Evolutionary conservation across 2,329 filamentous ascomycete genomes (phyloP).

Genomic region (Fusarium haematococcum): DNA sequence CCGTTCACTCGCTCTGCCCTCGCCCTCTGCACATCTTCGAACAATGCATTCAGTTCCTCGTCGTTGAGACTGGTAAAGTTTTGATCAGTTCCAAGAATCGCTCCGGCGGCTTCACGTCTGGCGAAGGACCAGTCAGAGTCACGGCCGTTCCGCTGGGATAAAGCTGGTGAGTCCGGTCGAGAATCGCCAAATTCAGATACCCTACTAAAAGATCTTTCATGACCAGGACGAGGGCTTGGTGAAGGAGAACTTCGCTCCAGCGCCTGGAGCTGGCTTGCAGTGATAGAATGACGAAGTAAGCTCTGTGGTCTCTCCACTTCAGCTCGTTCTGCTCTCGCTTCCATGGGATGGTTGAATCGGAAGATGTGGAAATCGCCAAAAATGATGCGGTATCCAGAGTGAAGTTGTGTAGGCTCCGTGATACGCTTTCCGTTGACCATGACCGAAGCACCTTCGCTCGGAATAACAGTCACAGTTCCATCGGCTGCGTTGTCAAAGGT

Average conservation of each 20-base stretch:
- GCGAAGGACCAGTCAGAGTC: conserved; percentile 97
- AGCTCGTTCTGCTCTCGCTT: conserved; percentile 91
- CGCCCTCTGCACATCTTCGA: conserved; percentile 92
- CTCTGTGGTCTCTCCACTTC: conserved; percentile 76
- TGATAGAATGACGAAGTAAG: conserved; percentile 84
- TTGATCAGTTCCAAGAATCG: conserved; percentile 89
- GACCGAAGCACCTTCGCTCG: conserved; percentile 90
- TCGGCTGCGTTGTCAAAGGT: conserved; percentile 89
- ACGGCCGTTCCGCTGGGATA: conserved; percentile 71
- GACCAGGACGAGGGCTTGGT: conserved; percentile 73
- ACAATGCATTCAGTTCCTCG: conserved; percentile 91
- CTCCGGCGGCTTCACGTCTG: conserved; percentile 89
- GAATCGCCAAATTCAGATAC: conserved; percentile 84
- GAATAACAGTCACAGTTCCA: conserved; percentile 90
- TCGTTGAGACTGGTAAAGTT: conserved; percentile 91
- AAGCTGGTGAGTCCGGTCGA: conserved; percentile 82
- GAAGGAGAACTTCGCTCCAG: conserved; percentile 69
- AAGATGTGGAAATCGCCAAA: conserved; percentile 99
- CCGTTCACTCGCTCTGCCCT: conserved; percentile 79
- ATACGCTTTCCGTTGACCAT: conserved; percentile 98
- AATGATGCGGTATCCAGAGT: conserved; percentile 94
- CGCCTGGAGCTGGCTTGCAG: conserved; percentile 69
- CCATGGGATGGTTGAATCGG: conserved; percentile 96
- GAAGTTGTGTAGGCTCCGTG: conserved; percentile 84
- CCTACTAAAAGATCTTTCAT: conserved; percentile 85